phyloP scores from a whole-genome alignment of 2,329 filamentous ascomycete genomes.

The Monilinia polystroma region DNA sequence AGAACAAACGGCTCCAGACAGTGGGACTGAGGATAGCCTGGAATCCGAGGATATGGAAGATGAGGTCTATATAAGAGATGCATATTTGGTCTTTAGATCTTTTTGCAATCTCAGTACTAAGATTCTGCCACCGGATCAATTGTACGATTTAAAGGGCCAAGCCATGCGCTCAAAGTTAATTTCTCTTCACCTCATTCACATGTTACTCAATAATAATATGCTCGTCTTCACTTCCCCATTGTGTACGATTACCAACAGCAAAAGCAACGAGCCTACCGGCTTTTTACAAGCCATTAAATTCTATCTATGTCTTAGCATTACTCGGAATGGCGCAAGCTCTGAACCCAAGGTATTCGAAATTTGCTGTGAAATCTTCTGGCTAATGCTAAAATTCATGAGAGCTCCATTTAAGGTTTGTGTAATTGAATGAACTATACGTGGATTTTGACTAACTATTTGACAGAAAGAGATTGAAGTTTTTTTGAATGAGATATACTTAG shows the following conservation, averaged over 20 bases:
- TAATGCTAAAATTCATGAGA: constrained; percentile 92
- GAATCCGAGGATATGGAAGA: constrained; percentile 73
- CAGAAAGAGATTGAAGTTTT: constrained; percentile 98
- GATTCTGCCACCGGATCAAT: constrained; percentile 80
- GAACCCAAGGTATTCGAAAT: constrained; percentile 92
- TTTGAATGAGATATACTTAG: constrained; percentile 93
- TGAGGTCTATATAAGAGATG: constrained; percentile 95
- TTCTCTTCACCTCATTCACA: constrained; percentile 93
- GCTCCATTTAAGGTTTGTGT: constrained; percentile 79
- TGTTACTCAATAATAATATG: constrained; percentile 91
- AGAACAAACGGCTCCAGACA: constrained; percentile 56
- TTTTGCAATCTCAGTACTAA: constrained; percentile 98
- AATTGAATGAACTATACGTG: neutral
- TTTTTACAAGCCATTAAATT: constrained; percentile 96
- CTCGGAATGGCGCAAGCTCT: constrained; percentile 90
- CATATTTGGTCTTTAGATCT: constrained; percentile 93
- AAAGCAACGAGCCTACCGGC: constrained; percentile 80
- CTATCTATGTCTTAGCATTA: constrained; percentile 92
- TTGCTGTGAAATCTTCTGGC: constrained; percentile 95
- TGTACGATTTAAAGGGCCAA: constrained; percentile 88
- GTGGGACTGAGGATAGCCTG: constrained; percentile 53
- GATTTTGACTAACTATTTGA: constrained; percentile 24
- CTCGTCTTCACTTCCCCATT: constrained; percentile 86
- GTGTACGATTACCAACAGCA: constrained; percentile 89
- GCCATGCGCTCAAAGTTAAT: constrained; percentile 97